Conservation (phyloP, 2,329 filamentous ascomycete species). For the Paraconiothyrium sp. region DNA sequence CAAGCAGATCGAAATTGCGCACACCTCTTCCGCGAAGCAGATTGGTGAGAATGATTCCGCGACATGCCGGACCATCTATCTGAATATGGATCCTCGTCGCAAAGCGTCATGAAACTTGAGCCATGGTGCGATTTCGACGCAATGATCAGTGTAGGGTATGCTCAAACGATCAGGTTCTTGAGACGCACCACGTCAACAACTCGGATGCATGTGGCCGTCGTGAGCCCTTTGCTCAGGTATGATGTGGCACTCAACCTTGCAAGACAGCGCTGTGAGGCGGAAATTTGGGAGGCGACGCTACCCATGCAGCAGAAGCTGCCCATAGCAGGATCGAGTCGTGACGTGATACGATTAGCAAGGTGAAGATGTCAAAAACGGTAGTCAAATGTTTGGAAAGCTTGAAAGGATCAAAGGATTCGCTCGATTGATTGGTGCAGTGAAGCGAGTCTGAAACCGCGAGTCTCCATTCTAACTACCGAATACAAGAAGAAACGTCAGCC, state of each 20-base stretch:
- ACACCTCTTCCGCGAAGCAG: not conserved
- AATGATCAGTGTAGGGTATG: not conserved
- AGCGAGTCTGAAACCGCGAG: slow-evolving; percentile 24
- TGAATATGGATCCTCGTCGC: not conserved
- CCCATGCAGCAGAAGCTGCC: not conserved
- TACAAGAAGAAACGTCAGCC: slow-evolving; percentile 17
- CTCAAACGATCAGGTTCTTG: not conserved
- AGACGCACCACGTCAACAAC: not conserved
- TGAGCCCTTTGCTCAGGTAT: not conserved
- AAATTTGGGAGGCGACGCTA: not conserved
- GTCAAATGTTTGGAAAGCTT: slow-evolving; percentile 24
- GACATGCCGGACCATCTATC: not conserved
- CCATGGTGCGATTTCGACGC: not conserved
- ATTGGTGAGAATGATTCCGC: not conserved
- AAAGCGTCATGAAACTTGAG: not conserved
- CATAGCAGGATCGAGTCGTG: slow-evolving; percentile 3
- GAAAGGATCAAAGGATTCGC: slow-evolving; percentile 18
- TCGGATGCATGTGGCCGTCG: not conserved
- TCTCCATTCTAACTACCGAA: slow-evolving; percentile 42
- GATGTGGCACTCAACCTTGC: not conserved
- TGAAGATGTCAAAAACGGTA: slow-evolving; percentile 15
- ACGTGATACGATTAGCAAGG: slow-evolving; percentile 22
- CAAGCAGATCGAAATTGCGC: not conserved
- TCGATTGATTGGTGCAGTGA: slow-evolving; percentile 21
- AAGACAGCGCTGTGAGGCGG: not conserved